A percentile compares a stretch with the other conserved stretches of the same genome.
These are phyloP conservation scores for Amylostereum chailletii DNA, from an alignment of 1,284 basidiomycete species.

Conservation along the genomic window DNA sequence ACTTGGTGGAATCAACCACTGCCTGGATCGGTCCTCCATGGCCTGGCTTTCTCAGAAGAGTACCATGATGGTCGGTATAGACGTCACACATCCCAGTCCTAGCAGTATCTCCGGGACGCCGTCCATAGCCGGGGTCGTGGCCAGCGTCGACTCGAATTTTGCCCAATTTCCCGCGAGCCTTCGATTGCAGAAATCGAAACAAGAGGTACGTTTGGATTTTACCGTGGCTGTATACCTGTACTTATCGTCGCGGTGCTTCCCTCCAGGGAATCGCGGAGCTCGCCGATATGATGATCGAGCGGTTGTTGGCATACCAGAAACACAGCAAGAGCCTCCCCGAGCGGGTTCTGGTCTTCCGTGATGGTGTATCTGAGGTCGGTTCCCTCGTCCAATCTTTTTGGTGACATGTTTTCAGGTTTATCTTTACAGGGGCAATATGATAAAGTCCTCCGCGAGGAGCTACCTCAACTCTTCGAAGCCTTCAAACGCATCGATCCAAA, in stretches of 20 bases:
- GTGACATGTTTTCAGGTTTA: neutral
- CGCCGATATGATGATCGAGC: slow-evolving; percentile 56
- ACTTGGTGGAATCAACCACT: slow-evolving; percentile 70
- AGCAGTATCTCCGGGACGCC: slow-evolving; percentile 53
- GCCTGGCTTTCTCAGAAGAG: slow-evolving; percentile 52
- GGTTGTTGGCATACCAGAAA: slow-evolving; percentile 46
- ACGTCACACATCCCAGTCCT: slow-evolving; percentile 67
- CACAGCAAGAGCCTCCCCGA: slow-evolving; percentile 48
- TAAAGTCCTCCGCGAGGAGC: slow-evolving; percentile 46
- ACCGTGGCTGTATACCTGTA: neutral
- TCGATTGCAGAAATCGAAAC: slow-evolving; percentile 48
- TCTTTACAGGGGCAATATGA: slow-evolving; percentile 54
- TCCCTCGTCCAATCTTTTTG: neutral
- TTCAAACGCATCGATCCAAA: slow-evolving; percentile 44
- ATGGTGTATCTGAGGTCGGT: slow-evolving; percentile 66
- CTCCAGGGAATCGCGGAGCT: slow-evolving; percentile 60
- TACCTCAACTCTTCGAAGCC: slow-evolving; percentile 45
- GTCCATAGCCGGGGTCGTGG: slow-evolving; percentile 72
- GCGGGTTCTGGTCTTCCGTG: slow-evolving; percentile 62
- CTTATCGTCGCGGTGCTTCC: neutral
- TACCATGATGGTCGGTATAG: slow-evolving; percentile 76
- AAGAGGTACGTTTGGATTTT: slow-evolving; percentile 41
- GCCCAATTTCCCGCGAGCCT: slow-evolving; percentile 66
- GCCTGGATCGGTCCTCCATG: slow-evolving; percentile 45
- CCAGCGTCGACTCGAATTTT: slow-evolving; percentile 55